Base-by-base conservation (phyloP, 2,329 filamentous ascomycete species). In the Botrytis squamosa region DNA sequence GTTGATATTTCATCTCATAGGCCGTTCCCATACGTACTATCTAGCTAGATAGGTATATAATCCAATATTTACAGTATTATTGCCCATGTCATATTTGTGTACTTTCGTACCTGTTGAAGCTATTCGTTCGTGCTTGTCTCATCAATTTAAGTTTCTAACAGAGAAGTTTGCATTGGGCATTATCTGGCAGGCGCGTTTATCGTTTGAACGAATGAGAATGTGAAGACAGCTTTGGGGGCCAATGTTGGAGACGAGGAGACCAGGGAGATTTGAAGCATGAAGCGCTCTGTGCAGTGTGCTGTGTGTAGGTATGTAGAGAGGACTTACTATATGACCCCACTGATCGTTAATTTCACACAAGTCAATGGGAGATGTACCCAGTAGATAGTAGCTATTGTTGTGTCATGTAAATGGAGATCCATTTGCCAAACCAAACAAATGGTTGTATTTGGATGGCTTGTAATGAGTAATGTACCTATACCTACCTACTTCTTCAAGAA, bases 101-200 rank as follows among this genome's bases (percentile, higher is more conserved):
- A 42, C 52, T 29, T 57, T 57, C 52, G 52, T 57, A 4, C 52
- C 52, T 29, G 59, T 16, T 25, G 69, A 49, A 65, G 20, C n/a
- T 57, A 29, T 52, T 71, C 25, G 44, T 66, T 46, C 63, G 46
- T 49, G 46, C 44, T 49, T 71, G 70, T 72, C 70, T 72, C 70
- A 72, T 72, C 59, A 66, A 40, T 72, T 22, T 62, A 64, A 71
- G 70, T 64, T 55, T 57, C 60, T 40, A 72, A 68, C 63, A 57
- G 59, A 44, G 38, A 67, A 60, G 7, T 68, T 72, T 72, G 71
- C 71, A 72, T 62, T 68, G 71, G 63, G 63, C 71, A 72, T 68
- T 40, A 40, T 65, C 40, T 72, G 71, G 63, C 40, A 49, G 42
- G 63, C 52, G 62, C 71, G n/a, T 68, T 42, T 49, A 40, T 7